A percentile compares a stretch with the other conserved stretches of the same genome.
Conservation (phyloP, 2,329 filamentous ascomycete genomes). For the Exophiala viscosa region DNA sequence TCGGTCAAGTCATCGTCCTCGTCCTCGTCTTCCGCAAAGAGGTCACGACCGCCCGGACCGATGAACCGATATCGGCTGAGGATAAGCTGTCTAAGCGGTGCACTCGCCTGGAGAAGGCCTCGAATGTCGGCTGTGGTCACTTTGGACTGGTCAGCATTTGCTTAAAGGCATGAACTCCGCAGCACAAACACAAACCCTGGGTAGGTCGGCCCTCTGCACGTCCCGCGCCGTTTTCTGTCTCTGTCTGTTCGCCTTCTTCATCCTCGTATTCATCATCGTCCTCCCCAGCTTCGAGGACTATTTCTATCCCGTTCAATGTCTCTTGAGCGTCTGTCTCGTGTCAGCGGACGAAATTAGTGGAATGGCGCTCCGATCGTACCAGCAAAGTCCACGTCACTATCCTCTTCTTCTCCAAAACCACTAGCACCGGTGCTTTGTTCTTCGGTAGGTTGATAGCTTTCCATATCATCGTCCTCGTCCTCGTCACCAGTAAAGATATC, state of each 20-base stretch:
- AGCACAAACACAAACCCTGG: constrained; percentile 10
- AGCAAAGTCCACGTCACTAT: constrained; percentile 19
- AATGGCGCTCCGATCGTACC: constrained; percentile 8
- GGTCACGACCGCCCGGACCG: constrained; percentile 34
- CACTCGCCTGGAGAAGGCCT: constrained; percentile 28
- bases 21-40: constrained; percentile 33
- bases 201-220: constrained; percentile 17
- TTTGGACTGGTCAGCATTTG: not conserved
- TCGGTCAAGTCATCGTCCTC: constrained; percentile 34
- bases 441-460: constrained; percentile 18
- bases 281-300: constrained; percentile 44
- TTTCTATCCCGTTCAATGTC: constrained; percentile 24
- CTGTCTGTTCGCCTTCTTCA: constrained; percentile 57
- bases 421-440: constrained; percentile 18
- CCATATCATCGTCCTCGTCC: constrained; percentile 26
- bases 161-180: not conserved
- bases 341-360: not conserved
- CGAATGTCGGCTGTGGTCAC: constrained; percentile 23
- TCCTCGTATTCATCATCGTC: constrained; percentile 64
- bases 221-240: constrained; percentile 30
- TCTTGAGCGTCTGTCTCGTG: constrained; percentile 24
- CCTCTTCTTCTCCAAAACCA: constrained; percentile 12
- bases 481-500: constrained; percentile 24
- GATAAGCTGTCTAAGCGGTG: constrained; percentile 51
- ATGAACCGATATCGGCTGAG: constrained; percentile 28